phyloP scores from a whole-genome alignment of 352 stramenopile genomes.

The Phytophthora brassicae region DNA sequence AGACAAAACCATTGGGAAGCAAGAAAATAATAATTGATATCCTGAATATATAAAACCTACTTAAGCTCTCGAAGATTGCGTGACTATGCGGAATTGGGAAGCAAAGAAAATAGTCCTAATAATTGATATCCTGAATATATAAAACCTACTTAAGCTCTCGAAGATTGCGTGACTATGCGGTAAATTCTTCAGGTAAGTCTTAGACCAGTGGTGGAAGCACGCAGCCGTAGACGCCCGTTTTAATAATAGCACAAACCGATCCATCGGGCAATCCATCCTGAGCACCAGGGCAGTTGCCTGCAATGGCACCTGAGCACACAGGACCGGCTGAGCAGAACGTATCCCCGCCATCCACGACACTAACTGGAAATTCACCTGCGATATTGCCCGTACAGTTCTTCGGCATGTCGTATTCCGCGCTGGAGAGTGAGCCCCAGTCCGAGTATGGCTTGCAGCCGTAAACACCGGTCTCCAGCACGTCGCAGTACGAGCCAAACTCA shows the following conservation, averaged over 20 bases:
- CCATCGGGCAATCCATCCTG: slow-evolving; percentile 10
- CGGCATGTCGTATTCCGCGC: slow-evolving; percentile 14
- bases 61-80: too few relatives aligned
- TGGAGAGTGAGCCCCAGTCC: background rate
- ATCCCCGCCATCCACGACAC: slow-evolving; percentile 6
- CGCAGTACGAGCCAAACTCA: slow-evolving; percentile 30
- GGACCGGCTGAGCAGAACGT: slow-evolving; percentile 14
- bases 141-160: too few relatives aligned
- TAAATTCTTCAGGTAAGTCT: too few relatives aligned
- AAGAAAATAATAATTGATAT: too few relatives aligned
- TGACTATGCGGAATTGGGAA: too few relatives aligned
- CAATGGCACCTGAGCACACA: slow-evolving; percentile 14
- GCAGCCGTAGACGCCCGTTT: slow-evolving; percentile 29
- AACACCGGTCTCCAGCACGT: slow-evolving; percentile 23
- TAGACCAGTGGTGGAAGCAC: slow-evolving; percentile 8
- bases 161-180: too few relatives aligned
- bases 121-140: too few relatives aligned
- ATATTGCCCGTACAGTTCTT: slow-evolving; percentile 21
- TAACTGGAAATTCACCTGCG: slow-evolving; percentile 16
- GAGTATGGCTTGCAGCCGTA: slow-evolving; percentile 28
- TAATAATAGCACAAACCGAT: slow-evolving; percentile 25
- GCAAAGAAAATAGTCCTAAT: too few relatives aligned
- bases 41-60: too few relatives aligned
- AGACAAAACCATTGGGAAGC: too few relatives aligned
- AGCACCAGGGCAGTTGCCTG: slow-evolving; percentile 14